Base-by-base conservation (phyloP, 306 rosid species). In the Vachellia collinsii region DNA sequence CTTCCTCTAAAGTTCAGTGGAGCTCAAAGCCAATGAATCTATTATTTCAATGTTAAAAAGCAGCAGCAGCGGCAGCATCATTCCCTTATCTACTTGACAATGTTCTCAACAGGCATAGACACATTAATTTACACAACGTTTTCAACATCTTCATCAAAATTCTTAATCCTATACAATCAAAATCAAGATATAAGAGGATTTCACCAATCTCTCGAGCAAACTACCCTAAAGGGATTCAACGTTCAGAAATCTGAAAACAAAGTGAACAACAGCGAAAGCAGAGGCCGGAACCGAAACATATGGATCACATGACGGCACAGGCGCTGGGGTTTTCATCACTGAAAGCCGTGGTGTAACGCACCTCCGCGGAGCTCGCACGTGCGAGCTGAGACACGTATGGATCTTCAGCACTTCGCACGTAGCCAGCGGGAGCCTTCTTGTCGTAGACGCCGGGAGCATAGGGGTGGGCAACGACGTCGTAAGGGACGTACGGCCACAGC, bases 401-500 rank as follows among this genome's bases (percentile, higher is more conserved):
- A 73, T 91, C 80, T 1, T 87, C 80, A 16, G 81, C 83, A 59
- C 88, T 91, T 7, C 88, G 79, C 6, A 92, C 98, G 56, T 81
- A 80, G 1, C 97, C 97, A 0, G 94, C 70, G 0, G 98, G 98
- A 9, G 97, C 98, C 69, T 87, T 91, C 77, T 83, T 89, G 81
- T 94, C 98, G 62, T 94, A 92, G 48, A 89, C 85, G 7, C 98
- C 98, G 0, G 86, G 1, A 10, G 76, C 88, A 75, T 85, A 85
- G 25, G 98, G 98, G 36, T 83, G 81, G 14, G 83, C 44, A 3
- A 89, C 97, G 0, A 92, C 89, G 78, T 83, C 92, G 90, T 22
- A 94, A 39, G 94, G 97, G 81, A 94, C 85, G 74, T 92, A 94
- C 1, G 97, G 97, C 98, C 98, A 94, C 13, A 88, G 29, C 84